phyloP scores from a whole-genome alignment of 768 basidiomycete genomes.

The Russula sp. region DNA sequence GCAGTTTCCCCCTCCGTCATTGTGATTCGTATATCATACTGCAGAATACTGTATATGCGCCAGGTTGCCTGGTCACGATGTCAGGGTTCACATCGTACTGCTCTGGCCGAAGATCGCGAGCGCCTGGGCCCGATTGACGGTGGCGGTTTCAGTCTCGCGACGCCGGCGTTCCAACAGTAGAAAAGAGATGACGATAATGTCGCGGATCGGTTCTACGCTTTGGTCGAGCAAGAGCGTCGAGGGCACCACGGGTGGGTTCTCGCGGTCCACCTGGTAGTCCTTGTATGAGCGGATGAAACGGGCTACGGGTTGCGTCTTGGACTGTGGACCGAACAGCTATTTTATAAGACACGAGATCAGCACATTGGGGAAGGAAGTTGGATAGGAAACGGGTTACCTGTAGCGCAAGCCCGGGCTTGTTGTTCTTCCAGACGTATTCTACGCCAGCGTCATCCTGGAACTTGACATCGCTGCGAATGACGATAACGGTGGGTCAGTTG shows the following conservation, averaged over 20 bases:
- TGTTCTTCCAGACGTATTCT: constrained; percentile 21
- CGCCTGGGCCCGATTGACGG: constrained; percentile 3
- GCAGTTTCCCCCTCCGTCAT: no score
- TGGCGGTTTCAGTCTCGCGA: constrained; percentile 15
- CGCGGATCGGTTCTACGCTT: constrained; percentile 18
- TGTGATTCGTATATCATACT: neutral
- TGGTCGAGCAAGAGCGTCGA: constrained; percentile 21
- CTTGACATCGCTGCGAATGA: constrained; percentile 12
- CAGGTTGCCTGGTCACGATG: neutral
- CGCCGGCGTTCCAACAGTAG: constrained; percentile 23
- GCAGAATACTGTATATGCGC: neutral
- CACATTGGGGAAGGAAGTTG: no score
- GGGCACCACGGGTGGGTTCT: constrained; percentile 14
- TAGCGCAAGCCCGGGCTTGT: constrained; percentile 13
- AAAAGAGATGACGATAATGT: constrained; percentile 19
- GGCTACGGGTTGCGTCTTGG: constrained; percentile 22
- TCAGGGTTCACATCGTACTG: neutral
- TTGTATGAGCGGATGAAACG: constrained; percentile 20
- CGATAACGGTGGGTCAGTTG: neutral
- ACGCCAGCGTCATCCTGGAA: constrained; percentile 16
- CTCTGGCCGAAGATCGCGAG: neutral
- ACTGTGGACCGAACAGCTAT: constrained; percentile 19
- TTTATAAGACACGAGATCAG: neutral
- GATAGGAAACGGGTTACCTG: constrained; percentile 2
- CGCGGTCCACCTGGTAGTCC: constrained; percentile 9